Conservation (phyloP, 75 land plant species). For the Larix kaempferi region DNA sequence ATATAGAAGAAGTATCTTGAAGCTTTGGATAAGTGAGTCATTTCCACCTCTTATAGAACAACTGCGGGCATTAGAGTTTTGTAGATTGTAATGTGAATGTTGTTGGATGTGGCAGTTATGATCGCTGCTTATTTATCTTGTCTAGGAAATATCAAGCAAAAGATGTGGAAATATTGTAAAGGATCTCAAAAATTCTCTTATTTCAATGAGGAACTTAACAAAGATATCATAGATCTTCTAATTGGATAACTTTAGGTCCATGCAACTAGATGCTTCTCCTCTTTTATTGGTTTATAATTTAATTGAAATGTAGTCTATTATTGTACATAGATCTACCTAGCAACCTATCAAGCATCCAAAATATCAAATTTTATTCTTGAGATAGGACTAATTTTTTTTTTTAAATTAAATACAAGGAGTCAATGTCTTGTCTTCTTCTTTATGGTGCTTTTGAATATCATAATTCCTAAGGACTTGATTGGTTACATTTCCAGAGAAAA, state of each 20-base stretch:
- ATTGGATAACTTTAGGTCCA: conserved; percentile 92
- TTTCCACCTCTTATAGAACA: background rate
- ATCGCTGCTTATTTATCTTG: too few relatives aligned
- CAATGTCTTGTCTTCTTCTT: too few relatives aligned
- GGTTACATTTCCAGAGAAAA: conserved; percentile 46
- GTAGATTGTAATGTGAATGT: too few relatives aligned
- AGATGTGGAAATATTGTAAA: conserved; percentile 89
- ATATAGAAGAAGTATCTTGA: too few relatives aligned
- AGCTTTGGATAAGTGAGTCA: conserved; percentile 73
- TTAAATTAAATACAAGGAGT: too few relatives aligned
- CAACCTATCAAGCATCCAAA: too few relatives aligned
- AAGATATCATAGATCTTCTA: conserved; percentile 87
- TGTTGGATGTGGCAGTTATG: too few relatives aligned
- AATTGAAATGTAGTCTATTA: background rate
- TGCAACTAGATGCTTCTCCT: background rate
- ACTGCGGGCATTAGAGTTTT: too few relatives aligned
- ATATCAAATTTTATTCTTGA: too few relatives aligned
- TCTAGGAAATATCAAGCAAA: conserved; percentile 77
- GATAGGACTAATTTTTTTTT: too few relatives aligned
- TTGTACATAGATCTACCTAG: too few relatives aligned
- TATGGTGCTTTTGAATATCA: background rate
- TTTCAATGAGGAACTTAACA: conserved; percentile 86
- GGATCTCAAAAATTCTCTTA: conserved; percentile 81
- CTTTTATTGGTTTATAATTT: background rate
- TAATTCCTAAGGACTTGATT: background rate